phyloP scores from a whole-genome alignment of 2,329 filamentous ascomycete species.

The Zalaria sp. region DNA sequence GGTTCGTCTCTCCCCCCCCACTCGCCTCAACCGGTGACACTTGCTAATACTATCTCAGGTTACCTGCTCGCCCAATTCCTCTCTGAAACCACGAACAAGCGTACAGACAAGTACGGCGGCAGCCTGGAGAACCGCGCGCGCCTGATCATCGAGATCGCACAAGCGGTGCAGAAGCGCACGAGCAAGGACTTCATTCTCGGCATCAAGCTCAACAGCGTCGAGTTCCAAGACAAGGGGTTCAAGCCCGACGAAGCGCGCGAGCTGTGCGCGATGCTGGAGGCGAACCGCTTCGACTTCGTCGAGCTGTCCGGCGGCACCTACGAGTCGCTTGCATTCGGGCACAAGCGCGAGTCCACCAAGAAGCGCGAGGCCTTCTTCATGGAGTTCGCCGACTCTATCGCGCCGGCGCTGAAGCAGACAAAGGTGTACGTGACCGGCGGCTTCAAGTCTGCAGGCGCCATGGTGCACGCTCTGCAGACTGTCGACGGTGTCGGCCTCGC shows the following conservation, averaged over 20 bases:
- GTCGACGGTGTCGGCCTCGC: conserved; percentile 49
- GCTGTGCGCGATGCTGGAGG: conserved; percentile 35
- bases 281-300: conserved; percentile 40
- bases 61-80: conserved; percentile 34
- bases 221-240: conserved; percentile 40
- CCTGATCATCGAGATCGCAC: conserved; percentile 25
- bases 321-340: conserved; percentile 36
- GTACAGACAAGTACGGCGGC: conserved; percentile 31
- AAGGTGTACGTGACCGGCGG: conserved; percentile 47
- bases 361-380: conserved; percentile 45
- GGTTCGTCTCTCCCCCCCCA: neutral
- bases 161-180: conserved; percentile 22
- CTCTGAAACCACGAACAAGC: conserved; percentile 24
- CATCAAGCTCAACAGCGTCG: conserved; percentile 46
- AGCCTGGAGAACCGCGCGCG: conserved; percentile 28
- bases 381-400: conserved; percentile 42
- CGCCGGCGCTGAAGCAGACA: conserved; percentile 34
- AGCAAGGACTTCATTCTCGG: conserved; percentile 29
- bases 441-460: conserved; percentile 38
- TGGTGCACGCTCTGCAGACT: conserved; percentile 42
- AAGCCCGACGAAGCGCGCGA: conserved; percentile 34
- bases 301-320: conserved; percentile 49
- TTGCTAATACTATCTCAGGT: no score
- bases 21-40: no score
- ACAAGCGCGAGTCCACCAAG: conserved; percentile 40